Conservation (phyloP, 768 basidiomycete genomes). For the Podaxis mareebaensis region DNA sequence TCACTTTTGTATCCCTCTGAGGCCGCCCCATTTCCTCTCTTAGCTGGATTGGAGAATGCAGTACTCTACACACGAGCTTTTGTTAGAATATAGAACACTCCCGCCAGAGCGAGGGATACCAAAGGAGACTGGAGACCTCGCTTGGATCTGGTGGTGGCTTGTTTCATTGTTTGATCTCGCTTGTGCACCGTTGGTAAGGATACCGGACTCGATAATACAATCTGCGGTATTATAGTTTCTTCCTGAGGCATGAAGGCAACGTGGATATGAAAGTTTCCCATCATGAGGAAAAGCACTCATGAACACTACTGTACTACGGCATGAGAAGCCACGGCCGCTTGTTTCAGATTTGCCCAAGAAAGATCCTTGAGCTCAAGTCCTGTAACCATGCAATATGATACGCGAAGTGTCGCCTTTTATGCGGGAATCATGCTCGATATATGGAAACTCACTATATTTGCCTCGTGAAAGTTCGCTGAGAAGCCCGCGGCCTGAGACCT, state of each 20-base stretch:
- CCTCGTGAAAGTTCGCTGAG: no score
- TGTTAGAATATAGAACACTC: neutral
- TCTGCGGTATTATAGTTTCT: no score
- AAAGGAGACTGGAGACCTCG: no score
- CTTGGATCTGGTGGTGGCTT: no score
- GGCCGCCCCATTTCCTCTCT: neutral
- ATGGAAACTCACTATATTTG: no score
- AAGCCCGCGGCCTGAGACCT: no score
- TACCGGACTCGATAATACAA: no score
- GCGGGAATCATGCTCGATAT: neutral
- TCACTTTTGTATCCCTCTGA: neutral
- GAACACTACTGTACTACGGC: neutral
- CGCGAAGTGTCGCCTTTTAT: neutral
- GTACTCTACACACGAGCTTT: no score
- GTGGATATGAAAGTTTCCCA: neutral
- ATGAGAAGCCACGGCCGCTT: neutral
- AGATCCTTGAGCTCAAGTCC: neutral
- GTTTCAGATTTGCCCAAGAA: neutral
- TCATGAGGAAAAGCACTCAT: neutral
- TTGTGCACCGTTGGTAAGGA: no score
- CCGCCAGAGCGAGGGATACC: no score
- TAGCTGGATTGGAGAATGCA: neutral
- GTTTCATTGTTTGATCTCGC: no score
- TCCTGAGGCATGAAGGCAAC: no score
- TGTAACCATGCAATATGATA: neutral